A percentile compares a stretch with the other conserved stretches of the same genome.
Evolutionary conservation across 352 stramenopile genomes (phyloP).

Genomic region (Aphanomyces stellatus): DNA sequence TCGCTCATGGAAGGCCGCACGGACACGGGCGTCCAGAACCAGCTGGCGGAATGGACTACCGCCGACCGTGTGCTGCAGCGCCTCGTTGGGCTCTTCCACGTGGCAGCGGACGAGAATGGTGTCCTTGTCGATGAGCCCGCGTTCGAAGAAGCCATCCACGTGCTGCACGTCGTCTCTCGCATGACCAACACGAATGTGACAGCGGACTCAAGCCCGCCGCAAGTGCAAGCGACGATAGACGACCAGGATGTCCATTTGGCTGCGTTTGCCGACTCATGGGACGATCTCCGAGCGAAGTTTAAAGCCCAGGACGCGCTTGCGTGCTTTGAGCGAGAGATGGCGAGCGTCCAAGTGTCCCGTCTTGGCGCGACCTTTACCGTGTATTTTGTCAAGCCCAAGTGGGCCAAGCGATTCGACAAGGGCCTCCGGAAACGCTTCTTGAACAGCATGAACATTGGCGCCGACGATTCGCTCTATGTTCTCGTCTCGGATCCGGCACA

Average conservation of each 20-base stretch:
- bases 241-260: no score
- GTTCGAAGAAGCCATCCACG: slow-evolving; percentile 9
- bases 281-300: neutral
- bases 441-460: slow-evolving; percentile 12
- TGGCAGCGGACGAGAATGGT: neutral
- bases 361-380: neutral
- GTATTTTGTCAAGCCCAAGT: slow-evolving; percentile 9
- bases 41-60: neutral
- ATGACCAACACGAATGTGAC: neutral
- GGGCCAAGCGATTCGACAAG: neutral
- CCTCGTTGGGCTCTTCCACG: neutral
- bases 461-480: slow-evolving; percentile 7
- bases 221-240: no score
- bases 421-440: neutral
- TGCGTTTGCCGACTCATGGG: neutral
- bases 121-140: neutral
- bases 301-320: neutral
- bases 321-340: slow-evolving; percentile 11
- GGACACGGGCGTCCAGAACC: neutral
- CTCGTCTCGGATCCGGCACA: slow-evolving; percentile 8
- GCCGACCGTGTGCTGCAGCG: neutral
- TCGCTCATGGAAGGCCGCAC: slow-evolving; percentile 12
- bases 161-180: slow-evolving; percentile 7
- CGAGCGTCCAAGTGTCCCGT: slow-evolving; percentile 1
- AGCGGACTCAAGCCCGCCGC: neutral